Conservation (phyloP, 202 grass and related monocot genomes). For the Eragrostis tef region DNA sequence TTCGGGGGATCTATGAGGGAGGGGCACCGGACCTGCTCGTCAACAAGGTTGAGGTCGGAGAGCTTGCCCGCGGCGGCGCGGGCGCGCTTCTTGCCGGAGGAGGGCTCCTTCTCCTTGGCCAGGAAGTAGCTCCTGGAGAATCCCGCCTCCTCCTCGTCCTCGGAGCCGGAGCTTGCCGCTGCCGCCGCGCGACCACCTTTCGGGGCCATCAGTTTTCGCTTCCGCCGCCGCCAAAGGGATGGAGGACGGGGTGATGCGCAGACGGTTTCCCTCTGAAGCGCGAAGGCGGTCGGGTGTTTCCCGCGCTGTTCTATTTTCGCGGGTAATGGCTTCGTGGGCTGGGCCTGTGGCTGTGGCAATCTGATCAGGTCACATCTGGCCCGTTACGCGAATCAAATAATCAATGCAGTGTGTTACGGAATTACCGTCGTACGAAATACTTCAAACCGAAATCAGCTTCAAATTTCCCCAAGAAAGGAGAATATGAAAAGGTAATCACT, state of each 20-base stretch:
- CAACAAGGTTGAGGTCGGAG: conserved; percentile 75
- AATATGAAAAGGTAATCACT: background rate
- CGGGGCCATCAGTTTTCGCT: conserved; percentile 40
- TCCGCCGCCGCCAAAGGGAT: conserved; percentile 42
- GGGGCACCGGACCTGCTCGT: conserved; percentile 61
- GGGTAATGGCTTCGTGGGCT: conserved; percentile 21
- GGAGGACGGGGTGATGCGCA: too few species aligned
- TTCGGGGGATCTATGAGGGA: too few species aligned
- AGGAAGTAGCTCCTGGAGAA: conserved; percentile 98
- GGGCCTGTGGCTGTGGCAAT: conserved; percentile 1
- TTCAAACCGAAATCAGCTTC: background rate
- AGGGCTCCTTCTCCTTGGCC: conserved; percentile 80
- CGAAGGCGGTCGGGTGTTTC: background rate
- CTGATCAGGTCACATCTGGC: background rate
- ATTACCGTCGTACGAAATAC: background rate
- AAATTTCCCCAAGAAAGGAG: background rate
- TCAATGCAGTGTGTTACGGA: background rate
- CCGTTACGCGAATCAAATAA: background rate
- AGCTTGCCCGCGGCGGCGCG: conserved; percentile 55
- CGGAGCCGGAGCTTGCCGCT: too few species aligned
- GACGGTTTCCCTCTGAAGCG: background rate
- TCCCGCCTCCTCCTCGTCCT: conserved; percentile 38
- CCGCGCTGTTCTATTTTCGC: conserved; percentile 38
- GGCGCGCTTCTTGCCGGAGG: conserved; percentile 65
- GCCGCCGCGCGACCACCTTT: conserved; percentile 46